A percentile compares a stretch with the other conserved stretches of the same genome.
Conservation (phyloP, 495 filamentous ascomycete species). For the Aspergillus egyptiacus region DNA sequence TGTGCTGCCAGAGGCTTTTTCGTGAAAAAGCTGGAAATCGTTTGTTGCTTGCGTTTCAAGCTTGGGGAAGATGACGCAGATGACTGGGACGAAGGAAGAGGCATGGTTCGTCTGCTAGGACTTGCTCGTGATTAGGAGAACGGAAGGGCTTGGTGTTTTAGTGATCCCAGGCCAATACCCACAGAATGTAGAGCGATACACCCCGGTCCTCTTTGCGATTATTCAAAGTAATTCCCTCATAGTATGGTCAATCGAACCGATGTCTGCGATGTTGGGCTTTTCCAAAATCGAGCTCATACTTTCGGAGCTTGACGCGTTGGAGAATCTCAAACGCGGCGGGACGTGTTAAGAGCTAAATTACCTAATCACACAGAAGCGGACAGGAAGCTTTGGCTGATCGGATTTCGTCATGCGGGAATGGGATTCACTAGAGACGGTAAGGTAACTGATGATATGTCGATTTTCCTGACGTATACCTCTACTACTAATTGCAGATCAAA, state of each 20-base stretch:
- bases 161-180: background rate
- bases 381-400: too few relatives aligned
- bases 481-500: background rate
- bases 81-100: slow-evolving; percentile 36
- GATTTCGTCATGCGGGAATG: too few relatives aligned
- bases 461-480: slow-evolving; percentile 1
- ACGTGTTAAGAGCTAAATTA: slow-evolving; percentile 19
- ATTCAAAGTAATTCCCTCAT: background rate
- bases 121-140: background rate
- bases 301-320: slow-evolving; percentile 28
- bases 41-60: slow-evolving; percentile 61
- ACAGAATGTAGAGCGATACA: background rate
- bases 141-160: background rate
- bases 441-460: background rate
- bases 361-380: slow-evolving; percentile 19
- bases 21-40: slow-evolving; percentile 82
- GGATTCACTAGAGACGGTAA: background rate
- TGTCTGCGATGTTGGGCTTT: too few relatives aligned
- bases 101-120: slow-evolving; percentile 22
- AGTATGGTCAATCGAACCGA: too few relatives aligned
- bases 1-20: slow-evolving; percentile 45
- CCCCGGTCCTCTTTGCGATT: background rate
- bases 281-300: background rate
- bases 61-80: slow-evolving; percentile 34
- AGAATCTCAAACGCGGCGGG: slow-evolving; percentile 8